Evolutionary conservation across 1,284 basidiomycete species (phyloP).

Genomic region (Caloboletus inedulis): DNA sequence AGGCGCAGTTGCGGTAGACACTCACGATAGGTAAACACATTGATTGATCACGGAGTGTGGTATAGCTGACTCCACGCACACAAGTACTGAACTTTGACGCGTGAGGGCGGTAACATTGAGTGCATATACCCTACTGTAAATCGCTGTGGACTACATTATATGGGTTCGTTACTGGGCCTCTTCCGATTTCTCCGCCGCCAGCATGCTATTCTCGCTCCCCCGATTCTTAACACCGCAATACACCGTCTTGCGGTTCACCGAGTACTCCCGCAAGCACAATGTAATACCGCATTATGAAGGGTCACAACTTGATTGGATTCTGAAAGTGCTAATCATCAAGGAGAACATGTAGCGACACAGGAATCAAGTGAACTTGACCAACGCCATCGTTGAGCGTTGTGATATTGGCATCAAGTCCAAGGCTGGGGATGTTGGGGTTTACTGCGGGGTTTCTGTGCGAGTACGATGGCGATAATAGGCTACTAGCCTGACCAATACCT

Average conservation of each 20-base stretch:
- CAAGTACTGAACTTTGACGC: too few relatives aligned
- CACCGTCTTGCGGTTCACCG: slow-evolving; percentile 52
- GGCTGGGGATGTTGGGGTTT: slow-evolving; percentile 42
- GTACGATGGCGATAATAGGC: slow-evolving; percentile 55
- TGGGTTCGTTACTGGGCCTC: not conserved
- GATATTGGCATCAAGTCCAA: slow-evolving; percentile 45
- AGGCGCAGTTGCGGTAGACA: slow-evolving; percentile 75
- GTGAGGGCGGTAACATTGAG: too few relatives aligned
- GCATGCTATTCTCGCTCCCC: not conserved
- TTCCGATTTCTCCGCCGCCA: not conserved
- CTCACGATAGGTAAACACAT: slow-evolving; percentile 65
- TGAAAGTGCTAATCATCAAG: too few relatives aligned
- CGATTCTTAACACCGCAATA: slow-evolving; percentile 32
- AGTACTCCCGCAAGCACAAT: slow-evolving; percentile 57
- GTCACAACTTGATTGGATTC: slow-evolving; percentile 42
- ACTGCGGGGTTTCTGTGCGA: slow-evolving; percentile 49
- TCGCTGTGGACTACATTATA: not conserved
- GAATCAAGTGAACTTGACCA: slow-evolving; percentile 48
- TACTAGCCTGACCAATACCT: slow-evolving; percentile 68
- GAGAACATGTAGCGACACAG: slow-evolving; percentile 35
- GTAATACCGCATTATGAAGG: slow-evolving; percentile 49
- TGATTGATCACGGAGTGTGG: not conserved
- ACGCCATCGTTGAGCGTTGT: slow-evolving; percentile 55
- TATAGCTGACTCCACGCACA: too few relatives aligned
- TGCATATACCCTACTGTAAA: too few relatives aligned